Evolutionary conservation across 495 filamentous ascomycete species (phyloP), one percentile per base, ranked within the genome.

Genomic region (Astrothelium macrocarpum): DNA sequence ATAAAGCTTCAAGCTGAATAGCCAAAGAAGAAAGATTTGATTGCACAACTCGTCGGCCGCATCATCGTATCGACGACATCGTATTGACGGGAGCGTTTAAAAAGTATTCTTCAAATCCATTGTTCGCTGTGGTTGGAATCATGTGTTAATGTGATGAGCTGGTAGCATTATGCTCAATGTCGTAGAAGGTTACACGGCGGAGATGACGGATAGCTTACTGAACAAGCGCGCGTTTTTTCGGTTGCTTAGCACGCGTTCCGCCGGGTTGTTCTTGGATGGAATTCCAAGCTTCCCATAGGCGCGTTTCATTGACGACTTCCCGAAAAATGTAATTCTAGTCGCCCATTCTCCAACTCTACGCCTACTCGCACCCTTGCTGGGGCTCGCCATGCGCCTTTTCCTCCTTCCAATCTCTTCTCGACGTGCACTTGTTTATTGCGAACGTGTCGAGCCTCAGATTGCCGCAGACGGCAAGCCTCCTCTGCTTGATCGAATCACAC

Each of bases 361-460:
- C 12, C n/a, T n/a, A 62, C 23, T 34, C 5, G 0, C 11, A 10
- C 10, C 11, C 20, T 32, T 31, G 31, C 20, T 49, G 39, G 31
- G 46, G 53, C 62, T 62, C 62, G 76, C 78, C 60, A 97, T 99
- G 94, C 89, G 91, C 74, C 84, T 99, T 72, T 96, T 91, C 78
- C 86, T 99, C 62, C 83, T 99, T 64, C 94, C 94, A 58, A 90
- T 99, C 71, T 96, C 93, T 59, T 96, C 90, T 11, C 80, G 87
- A 71, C 86, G 90, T 68, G 88, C 90, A n/a, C 82, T 99, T 59
- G 86, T 99, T 62, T 99, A 97, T 80, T 91, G 90, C 76, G 88
- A 95, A 71, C 85, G 86, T 53, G 75, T 92, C 25, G 75, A 79
- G 65, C 74, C 74, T 66, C 74, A 80, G 61, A 32, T 75, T 2